phyloP scores from a whole-genome alignment of 768 basidiomycete genomes.

The Dioszegia hungarica region DNA sequence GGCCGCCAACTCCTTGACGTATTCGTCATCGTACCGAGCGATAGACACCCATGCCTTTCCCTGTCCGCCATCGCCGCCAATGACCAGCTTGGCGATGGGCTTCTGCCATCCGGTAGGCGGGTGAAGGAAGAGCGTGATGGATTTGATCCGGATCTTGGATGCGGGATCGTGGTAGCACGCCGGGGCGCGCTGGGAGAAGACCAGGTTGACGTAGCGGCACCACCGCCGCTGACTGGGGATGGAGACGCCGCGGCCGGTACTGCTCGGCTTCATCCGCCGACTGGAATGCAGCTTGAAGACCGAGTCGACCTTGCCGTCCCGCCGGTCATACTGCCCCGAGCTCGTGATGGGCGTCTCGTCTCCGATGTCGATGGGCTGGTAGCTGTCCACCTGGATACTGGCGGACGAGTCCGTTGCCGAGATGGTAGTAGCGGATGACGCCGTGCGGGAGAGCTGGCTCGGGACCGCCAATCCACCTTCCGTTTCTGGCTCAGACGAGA shows the following conservation, averaged over 20 bases:
- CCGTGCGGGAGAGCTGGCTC: constrained; percentile 4
- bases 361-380: constrained; percentile 35
- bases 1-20: constrained; percentile 57
- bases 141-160: constrained; percentile 29
- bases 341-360: constrained; percentile 19
- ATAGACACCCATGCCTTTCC: constrained; percentile 63
- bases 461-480: constrained; percentile 7
- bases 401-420: constrained; percentile 25
- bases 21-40: constrained; percentile 70
- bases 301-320: constrained; percentile 36
- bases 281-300: constrained; percentile 43
- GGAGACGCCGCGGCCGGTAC: constrained; percentile 37
- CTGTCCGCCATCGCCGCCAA: constrained; percentile 25
- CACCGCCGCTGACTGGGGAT: constrained; percentile 42
- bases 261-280: constrained; percentile 41
- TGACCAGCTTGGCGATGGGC: constrained; percentile 38
- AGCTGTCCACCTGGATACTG: constrained; percentile 15
- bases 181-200: constrained; percentile 33
- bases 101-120: constrained; percentile 37
- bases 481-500: constrained; percentile 13
- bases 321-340: constrained; percentile 32
- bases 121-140: constrained; percentile 33
- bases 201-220: constrained; percentile 41
- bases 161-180: constrained; percentile 18
- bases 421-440: constrained; percentile 29